Percentiles rank a stretch among this genome's conserved stretches.
Conservation (phyloP, 805 yeast species). For the Lipomyces chichibuensis region DNA sequence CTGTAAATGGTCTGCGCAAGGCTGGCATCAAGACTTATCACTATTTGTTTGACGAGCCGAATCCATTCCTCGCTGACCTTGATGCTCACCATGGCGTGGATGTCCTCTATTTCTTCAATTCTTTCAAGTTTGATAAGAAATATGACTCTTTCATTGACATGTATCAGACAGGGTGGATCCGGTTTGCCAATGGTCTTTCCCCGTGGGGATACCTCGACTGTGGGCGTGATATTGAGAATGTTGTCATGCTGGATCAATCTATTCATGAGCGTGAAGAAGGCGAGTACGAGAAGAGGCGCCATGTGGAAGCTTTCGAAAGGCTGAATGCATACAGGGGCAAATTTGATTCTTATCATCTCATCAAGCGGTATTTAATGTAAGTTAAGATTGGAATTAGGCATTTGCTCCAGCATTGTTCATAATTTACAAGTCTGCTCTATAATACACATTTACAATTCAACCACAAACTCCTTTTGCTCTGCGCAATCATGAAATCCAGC, state of each 20-base stretch:
- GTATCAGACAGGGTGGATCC: constrained; percentile 40
- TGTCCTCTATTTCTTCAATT: constrained; percentile 41
- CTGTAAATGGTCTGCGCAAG: constrained; percentile 30
- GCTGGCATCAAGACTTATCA: constrained; percentile 36
- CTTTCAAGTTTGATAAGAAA: constrained; percentile 36
- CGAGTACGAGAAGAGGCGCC: constrained; percentile 28
- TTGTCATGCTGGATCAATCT: constrained; percentile 22
- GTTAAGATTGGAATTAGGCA: background rate
- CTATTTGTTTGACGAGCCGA: constrained; percentile 42
- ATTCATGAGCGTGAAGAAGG: constrained; percentile 23
- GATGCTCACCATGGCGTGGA: constrained; percentile 46
- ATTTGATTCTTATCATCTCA: constrained; percentile 33
- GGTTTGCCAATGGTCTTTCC: constrained; percentile 38
- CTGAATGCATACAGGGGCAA: constrained; percentile 24
- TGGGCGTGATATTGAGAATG: constrained; percentile 13
- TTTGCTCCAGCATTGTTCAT: background rate
- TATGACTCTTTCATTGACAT: constrained; percentile 30
- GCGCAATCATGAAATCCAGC: background rate
- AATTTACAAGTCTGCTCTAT: background rate
- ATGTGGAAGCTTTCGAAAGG: constrained; percentile 18
- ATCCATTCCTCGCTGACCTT: constrained; percentile 39
- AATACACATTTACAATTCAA: background rate
- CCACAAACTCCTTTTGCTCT: background rate
- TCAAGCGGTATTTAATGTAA: constrained; percentile 29
- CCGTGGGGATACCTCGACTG: constrained; percentile 39